Conservation (phyloP, 495 filamentous ascomycete species). For the Xanthoparmelia taractica region DNA sequence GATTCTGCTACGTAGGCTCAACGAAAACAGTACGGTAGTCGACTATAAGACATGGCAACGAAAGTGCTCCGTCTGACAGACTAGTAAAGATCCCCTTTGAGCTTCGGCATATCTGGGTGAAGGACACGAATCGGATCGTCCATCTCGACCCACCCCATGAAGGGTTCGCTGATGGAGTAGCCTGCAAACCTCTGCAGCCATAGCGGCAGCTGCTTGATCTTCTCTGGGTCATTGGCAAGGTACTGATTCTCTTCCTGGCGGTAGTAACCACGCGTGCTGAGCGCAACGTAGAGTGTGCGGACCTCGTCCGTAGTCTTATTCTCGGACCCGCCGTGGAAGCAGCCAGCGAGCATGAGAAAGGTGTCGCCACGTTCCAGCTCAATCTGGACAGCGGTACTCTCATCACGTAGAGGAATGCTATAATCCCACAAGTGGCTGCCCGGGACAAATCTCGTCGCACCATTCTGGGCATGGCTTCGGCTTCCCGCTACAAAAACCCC, state of each 20-base stretch:
- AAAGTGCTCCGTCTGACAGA: no score
- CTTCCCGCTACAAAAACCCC: conserved; percentile 33
- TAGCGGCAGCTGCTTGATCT: background rate
- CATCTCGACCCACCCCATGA: background rate
- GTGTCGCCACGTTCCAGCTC: conserved; percentile 35
- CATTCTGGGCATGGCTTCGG: conserved; percentile 34
- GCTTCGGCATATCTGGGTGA: no score
- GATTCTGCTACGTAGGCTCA: no score
- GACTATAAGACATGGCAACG: no score
- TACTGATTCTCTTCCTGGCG: conserved; percentile 20
- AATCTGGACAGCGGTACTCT: conserved; percentile 20
- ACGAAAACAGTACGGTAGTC: no score
- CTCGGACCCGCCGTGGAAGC: conserved; percentile 34
- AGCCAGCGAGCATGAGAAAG: conserved; percentile 35
- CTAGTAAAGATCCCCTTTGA: no score
- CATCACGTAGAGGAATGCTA: background rate
- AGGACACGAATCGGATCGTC: background rate
- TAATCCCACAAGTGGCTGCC: conserved; percentile 36
- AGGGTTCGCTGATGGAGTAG: background rate
- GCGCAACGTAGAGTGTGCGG: background rate
- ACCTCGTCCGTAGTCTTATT: conserved; percentile 26
- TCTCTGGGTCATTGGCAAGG: background rate
- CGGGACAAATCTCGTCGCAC: conserved; percentile 40
- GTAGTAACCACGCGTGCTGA: conserved; percentile 11
- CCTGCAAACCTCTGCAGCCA: background rate